Percentiles rank a stretch among this genome's conserved stretches.
Evolutionary conservation across 805 yeast genomes (phyloP).

Genomic region (Phaffomyces opuntiae): DNA sequence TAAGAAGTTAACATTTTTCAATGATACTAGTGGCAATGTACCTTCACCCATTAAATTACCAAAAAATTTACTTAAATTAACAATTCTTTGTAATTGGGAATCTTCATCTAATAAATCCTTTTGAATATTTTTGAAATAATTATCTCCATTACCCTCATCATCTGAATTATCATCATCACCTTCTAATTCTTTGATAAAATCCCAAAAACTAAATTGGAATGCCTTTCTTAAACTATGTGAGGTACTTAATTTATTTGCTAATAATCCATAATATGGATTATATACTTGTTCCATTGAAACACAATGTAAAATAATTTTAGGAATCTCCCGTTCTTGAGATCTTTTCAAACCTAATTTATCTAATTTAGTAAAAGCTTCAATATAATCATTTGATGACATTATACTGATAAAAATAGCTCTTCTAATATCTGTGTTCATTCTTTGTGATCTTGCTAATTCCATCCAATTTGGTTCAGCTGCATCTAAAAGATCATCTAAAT

Average conservation of each 20-base stretch:
- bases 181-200: slow-evolving; percentile 66
- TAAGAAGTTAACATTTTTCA: slow-evolving; percentile 68
- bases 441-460: slow-evolving; percentile 73
- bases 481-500: slow-evolving; percentile 14
- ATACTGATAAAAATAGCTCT: slow-evolving; percentile 89
- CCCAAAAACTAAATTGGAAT: slow-evolving; percentile 89
- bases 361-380: slow-evolving; percentile 78
- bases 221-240: slow-evolving; percentile 72
- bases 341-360: slow-evolving; percentile 75
- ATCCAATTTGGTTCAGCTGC: slow-evolving; percentile 67
- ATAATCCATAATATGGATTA: slow-evolving; percentile 83
- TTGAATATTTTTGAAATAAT: slow-evolving; percentile 19
- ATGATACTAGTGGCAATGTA: slow-evolving; percentile 61
- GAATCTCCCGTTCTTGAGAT: slow-evolving; percentile 80
- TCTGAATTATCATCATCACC: slow-evolving; percentile 35
- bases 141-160: slow-evolving; percentile 22
- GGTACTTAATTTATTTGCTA: slow-evolving; percentile 72
- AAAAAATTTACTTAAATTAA: slow-evolving; percentile 75
- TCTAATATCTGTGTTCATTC: slow-evolving; percentile 95
- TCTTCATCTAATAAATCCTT: slow-evolving; percentile 41
- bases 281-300: slow-evolving; percentile 73
- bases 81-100: slow-evolving; percentile 46
- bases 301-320: slow-evolving; percentile 80
- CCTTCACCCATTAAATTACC: slow-evolving; percentile 73
- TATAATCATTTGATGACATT: slow-evolving; percentile 90